Evolutionary conservation across 2,329 filamentous ascomycete species (phyloP), one percentile per base, ranked within the genome.

Genomic region (Cadophora gregata): DNA sequence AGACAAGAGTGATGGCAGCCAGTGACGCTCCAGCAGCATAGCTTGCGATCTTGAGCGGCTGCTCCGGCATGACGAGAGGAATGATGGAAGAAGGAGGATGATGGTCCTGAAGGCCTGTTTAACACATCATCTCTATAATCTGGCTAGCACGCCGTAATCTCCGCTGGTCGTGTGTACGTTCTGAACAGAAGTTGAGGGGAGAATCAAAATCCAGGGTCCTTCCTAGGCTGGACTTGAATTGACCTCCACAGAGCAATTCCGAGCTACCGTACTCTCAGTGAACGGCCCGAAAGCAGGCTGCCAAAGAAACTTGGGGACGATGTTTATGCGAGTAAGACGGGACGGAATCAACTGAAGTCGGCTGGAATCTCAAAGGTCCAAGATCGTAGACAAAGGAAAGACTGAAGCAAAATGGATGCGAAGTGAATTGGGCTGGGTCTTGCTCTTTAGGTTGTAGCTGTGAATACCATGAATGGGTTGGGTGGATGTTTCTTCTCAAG

Each of bases 11-110:
- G 70, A 97, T 92, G 69, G 96, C 96, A 64, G 96, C 96, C 70
- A 99, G 90, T 63, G 94, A 97, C 68, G 95, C 96, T 74, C 95
- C 95, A 67, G 95, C 96, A 75, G 96, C 96, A 81, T 99, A 99
- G 53, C 93, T 93, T 74, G 93, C 93, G 74, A 96, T 90, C 8
- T 90, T 93, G 67, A 93, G 85, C 64, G 89, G 89, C 82, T 91
- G 93, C 77, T 96, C 92, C 75, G 91, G 92, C 92, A 96, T 95
- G 10, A 66, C 68, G 73, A 65, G 55, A 64, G 51, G 21, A 42
- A 19, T 53, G 25, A 19, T 21, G n/a, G 47, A n/a, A 42, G 47
- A 38, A 62, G 58, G 59, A 63, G 45, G 21, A 53, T 24, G 42
- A n/a, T n/a, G 45, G 31, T 51, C 29, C 25, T 21, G 45, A 50